Base-by-base conservation (phyloP, 2,329 filamentous ascomycete species). In the Pseudocercospora musae region DNA sequence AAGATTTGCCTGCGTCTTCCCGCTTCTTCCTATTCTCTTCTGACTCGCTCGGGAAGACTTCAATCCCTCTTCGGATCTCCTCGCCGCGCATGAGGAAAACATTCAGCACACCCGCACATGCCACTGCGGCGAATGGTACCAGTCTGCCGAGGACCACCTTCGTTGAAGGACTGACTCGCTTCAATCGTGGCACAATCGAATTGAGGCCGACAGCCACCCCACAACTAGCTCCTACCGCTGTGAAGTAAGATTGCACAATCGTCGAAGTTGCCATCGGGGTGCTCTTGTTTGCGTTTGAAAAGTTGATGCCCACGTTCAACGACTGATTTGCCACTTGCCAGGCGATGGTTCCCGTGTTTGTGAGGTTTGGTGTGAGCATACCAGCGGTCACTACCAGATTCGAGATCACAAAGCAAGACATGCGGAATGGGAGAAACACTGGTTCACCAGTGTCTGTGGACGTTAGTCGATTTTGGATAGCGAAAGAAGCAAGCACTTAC, bases 301-400 rank as follows among this genome's bases (percentile, higher is more conserved):
- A 92, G 84, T 99, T 99, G 83, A 99, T 94, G 69, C 92, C 94
- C 27, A 99, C 95, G 76, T 99, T 99, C 71, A 99, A 88, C 11
- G 93, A 97, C 81, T 99, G 95, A 79, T 99, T 99, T 69, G 90
- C 87, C 62, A 97, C 87, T 79, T 99, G 95, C 95, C 95, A 99
- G 68, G 89, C 88, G 40, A 98, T 83, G 4, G 92, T 97, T 57
- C 94, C 95, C 46, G 85, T 84, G 49, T 89, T 96, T 84, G 90
- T 68, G 23, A 98, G 85, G 9, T 90, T 90, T 2, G 95, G 95
- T 58, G 94, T 95, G 60, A 99, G 89, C 95, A 99, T 99, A 72
- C 95, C 95, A 6, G 88, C 94, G 50, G 95, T 99, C 64, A 98
- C 94, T 62, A 98, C 83, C 76, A 99, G 80, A 78, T 99, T 99